These are phyloP conservation scores for Aspergillus affinis DNA, from an alignment of 495 filamentous ascomycete species.

Conservation along the genomic window DNA sequence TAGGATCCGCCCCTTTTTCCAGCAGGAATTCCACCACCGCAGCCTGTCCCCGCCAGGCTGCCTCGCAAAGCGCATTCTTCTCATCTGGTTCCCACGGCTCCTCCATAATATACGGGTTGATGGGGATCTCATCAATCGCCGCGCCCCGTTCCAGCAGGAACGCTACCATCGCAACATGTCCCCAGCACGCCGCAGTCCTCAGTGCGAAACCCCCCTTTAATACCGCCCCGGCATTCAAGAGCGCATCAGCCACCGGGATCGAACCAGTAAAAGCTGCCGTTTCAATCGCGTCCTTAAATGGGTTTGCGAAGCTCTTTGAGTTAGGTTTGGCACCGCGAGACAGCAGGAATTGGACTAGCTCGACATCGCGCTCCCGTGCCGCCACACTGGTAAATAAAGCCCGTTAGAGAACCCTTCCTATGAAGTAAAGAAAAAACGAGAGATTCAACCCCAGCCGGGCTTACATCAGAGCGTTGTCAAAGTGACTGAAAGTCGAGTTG, in stretches of 20 bases:
- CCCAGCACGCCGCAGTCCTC: not conserved
- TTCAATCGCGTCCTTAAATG: not conserved
- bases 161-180: not conserved
- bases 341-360: not conserved
- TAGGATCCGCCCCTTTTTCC: not conserved
- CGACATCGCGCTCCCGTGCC: not conserved
- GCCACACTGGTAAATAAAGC: not conserved
- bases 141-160: not conserved
- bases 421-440: not conserved
- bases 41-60: not conserved
- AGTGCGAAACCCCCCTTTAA: not conserved
- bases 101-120: not conserved
- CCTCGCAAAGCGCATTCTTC: not conserved
- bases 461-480: not conserved
- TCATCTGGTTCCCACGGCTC: not conserved
- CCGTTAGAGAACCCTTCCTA: not conserved
- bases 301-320: not conserved
- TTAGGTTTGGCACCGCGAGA: not conserved
- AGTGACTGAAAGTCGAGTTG: not conserved
- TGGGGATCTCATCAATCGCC: not conserved
- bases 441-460: not conserved
- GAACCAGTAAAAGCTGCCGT: not conserved
- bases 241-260: not conserved
- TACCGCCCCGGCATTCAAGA: not conserved
- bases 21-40: not conserved